A percentile compares a stretch with the other conserved stretches of the same genome.
Conservation (phyloP, 2,329 filamentous ascomycete genomes). For the Claviceps pusilla region DNA sequence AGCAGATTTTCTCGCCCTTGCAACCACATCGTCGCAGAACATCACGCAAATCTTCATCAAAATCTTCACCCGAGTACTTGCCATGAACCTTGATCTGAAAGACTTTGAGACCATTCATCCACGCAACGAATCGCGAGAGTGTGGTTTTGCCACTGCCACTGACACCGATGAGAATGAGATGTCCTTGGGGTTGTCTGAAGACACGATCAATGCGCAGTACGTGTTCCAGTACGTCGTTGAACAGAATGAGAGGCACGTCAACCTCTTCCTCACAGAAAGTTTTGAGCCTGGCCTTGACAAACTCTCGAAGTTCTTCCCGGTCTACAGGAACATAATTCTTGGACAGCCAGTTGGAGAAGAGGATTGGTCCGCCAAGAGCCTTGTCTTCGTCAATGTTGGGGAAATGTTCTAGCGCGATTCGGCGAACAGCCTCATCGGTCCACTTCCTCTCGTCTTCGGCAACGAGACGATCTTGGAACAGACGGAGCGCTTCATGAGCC, state of each 20-base stretch:
- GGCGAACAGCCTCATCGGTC: slow-evolving; percentile 77
- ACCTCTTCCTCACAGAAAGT: slow-evolving; percentile 99
- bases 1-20: slow-evolving; percentile 98
- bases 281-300: slow-evolving; percentile 89
- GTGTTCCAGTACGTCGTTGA: slow-evolving; percentile 97
- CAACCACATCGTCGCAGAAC: slow-evolving; percentile 88
- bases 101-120: slow-evolving; percentile 98
- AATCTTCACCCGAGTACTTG: slow-evolving; percentile 95
- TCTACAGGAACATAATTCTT: slow-evolving; percentile 97
- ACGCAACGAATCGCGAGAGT: slow-evolving; percentile 90
- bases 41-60: slow-evolving; percentile 90
- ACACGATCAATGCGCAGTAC: slow-evolving; percentile 96
- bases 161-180: slow-evolving; percentile 95
- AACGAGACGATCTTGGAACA: slow-evolving; percentile 96
- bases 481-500: slow-evolving; percentile 88
- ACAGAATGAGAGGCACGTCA: slow-evolving; percentile 94
- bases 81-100: slow-evolving; percentile 99
- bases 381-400: slow-evolving; percentile 85
- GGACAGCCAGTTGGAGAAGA: slow-evolving; percentile 98
- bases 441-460: slow-evolving; percentile 86
- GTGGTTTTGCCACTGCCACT: slow-evolving; percentile 98
- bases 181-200: slow-evolving; percentile 93
- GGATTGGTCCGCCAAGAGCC: slow-evolving; percentile 78
- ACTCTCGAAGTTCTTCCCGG: slow-evolving; percentile 85
- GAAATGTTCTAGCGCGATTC: slow-evolving; percentile 83